Percentiles rank a stretch among this genome's conserved stretches.
Evolutionary conservation across 169 alveolate species (phyloP).

Genomic region (Plasmodium blacklocki): DNA sequence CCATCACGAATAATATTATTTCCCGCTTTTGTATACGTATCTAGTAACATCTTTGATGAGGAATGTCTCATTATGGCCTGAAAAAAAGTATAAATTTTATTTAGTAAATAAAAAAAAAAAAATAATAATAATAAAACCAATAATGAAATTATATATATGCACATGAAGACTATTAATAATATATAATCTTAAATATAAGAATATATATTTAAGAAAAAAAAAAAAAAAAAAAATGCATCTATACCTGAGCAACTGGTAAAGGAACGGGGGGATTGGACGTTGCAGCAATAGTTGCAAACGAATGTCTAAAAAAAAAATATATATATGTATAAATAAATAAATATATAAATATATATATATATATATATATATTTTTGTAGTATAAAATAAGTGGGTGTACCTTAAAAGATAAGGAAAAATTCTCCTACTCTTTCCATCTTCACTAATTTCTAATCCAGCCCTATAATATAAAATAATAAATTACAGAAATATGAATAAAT

Average conservation of each 20-base stretch:
- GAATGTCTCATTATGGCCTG: slow-evolving; percentile 87
- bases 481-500: background rate
- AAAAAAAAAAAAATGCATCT: background rate
- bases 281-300: slow-evolving; percentile 86
- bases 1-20: slow-evolving; percentile 82
- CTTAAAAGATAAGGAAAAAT: slow-evolving; percentile 82
- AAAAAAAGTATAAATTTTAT: slow-evolving; percentile 3
- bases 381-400: slow-evolving; percentile 8
- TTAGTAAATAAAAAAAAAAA: background rate
- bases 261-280: slow-evolving; percentile 86
- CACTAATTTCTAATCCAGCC: slow-evolving; percentile 80
- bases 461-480: slow-evolving; percentile 28
- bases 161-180: no score
- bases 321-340: no score
- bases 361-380: no score
- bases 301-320: slow-evolving; percentile 77
- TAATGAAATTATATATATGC: background rate
- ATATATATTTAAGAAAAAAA: background rate
- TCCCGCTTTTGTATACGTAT: slow-evolving; percentile 85
- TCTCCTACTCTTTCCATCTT: slow-evolving; percentile 80
- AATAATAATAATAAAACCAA: no score
- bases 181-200: background rate
- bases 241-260: slow-evolving; percentile 85
- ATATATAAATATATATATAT: no score
- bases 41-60: slow-evolving; percentile 83